Percentiles rank a stretch among this genome's conserved stretches.
These are phyloP conservation scores for Aureobasidium sp. DNA, from an alignment of 2,329 filamentous ascomycete species.

Conservation along the genomic window DNA sequence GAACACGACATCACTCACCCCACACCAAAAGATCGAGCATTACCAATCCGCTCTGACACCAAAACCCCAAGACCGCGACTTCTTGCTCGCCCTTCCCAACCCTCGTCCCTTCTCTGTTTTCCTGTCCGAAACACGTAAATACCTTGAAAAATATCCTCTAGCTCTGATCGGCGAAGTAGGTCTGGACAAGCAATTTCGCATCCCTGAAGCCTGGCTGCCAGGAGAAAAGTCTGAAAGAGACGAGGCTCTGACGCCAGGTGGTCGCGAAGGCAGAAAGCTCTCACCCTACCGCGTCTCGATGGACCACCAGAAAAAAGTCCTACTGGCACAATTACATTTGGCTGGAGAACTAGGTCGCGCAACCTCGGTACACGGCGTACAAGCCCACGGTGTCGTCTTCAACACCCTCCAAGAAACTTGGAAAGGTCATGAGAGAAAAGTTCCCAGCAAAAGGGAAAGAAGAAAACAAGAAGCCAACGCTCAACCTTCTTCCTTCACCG, in stretches of 20 bases:
- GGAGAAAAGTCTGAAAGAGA: slow-evolving; percentile 37
- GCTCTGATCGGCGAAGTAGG: slow-evolving; percentile 73
- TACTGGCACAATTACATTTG: slow-evolving; percentile 62
- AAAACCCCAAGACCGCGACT: slow-evolving; percentile 43
- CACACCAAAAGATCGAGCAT: slow-evolving; percentile 48
- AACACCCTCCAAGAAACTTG: slow-evolving; percentile 59
- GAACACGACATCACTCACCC: slow-evolving; percentile 29
- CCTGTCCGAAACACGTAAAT: slow-evolving; percentile 48
- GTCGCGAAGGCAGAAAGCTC: slow-evolving; percentile 61
- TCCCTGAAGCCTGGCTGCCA: slow-evolving; percentile 55
- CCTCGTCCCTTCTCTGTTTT: slow-evolving; percentile 55
- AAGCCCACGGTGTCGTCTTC: slow-evolving; percentile 65
- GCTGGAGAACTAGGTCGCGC: slow-evolving; percentile 60
- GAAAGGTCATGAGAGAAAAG: slow-evolving; percentile 61
- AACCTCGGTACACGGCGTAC: slow-evolving; percentile 67
- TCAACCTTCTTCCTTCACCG: slow-evolving; percentile 1
- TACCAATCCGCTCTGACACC: slow-evolving; percentile 61
- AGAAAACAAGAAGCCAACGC: slow-evolving; percentile 24
- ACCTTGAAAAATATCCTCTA: slow-evolving; percentile 51
- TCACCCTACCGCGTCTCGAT: slow-evolving; percentile 62
- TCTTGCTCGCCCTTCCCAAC: slow-evolving; percentile 50
- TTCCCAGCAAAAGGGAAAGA: slow-evolving; percentile 53
- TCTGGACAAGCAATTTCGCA: slow-evolving; percentile 67
- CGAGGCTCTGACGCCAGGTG: slow-evolving; percentile 56
- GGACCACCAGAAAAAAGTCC: slow-evolving; percentile 60